Conservation (phyloP, 495 filamentous ascomycete species). For the Rostrohypoxylon terebratum region DNA sequence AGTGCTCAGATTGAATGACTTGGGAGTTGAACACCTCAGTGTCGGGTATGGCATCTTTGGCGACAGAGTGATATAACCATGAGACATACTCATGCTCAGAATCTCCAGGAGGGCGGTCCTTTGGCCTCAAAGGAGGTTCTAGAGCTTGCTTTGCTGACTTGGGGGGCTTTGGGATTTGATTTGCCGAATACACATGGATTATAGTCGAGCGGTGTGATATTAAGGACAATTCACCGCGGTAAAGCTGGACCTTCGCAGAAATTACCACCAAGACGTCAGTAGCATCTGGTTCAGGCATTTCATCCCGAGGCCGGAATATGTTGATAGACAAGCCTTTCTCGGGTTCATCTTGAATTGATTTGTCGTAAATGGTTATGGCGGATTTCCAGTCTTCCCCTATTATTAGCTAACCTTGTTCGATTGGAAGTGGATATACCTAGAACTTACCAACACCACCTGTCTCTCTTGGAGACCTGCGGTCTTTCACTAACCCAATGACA, state of each 20-base stretch:
- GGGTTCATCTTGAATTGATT: conserved; percentile 51
- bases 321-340: conserved; percentile 49
- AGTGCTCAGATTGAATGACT: conserved; percentile 51
- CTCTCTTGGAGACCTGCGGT: conserved; percentile 57
- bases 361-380: conserved; percentile 54
- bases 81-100: conserved; percentile 56
- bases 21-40: conserved; percentile 59
- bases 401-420: conserved; percentile 14
- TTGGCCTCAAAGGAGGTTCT: conserved; percentile 11
- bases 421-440: conserved; percentile 6
- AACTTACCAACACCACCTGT: conserved; percentile 58
- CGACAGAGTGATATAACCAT: conserved; percentile 54
- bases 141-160: conserved; percentile 52
- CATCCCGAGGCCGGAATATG: conserved; percentile 56
- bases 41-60: conserved; percentile 58
- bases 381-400: conserved; percentile 56
- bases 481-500: conserved; percentile 63
- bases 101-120: conserved; percentile 30
- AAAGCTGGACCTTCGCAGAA: conserved; percentile 55
- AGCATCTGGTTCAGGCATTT: conserved; percentile 55
- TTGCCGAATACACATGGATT: conserved; percentile 55
- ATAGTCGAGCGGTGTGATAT: conserved; percentile 51
- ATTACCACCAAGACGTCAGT: conserved; percentile 58
- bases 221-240: conserved; percentile 50
- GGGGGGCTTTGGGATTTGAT: conserved; percentile 55